Conservation (phyloP, 441 rosid genomes). For the Codiaeum variegatum region DNA sequence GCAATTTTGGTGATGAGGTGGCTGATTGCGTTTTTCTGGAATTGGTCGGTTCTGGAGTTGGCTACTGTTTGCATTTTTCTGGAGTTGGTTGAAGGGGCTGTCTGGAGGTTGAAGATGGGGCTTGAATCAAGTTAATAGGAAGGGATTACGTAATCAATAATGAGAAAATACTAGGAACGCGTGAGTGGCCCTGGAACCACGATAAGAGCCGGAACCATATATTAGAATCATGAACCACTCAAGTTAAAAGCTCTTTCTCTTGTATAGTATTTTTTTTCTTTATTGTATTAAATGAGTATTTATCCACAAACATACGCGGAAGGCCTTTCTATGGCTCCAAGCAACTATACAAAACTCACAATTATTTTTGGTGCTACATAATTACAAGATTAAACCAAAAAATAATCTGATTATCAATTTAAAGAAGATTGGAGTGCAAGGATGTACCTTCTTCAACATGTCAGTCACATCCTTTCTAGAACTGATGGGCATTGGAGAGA, state of each 20-base stretch:
- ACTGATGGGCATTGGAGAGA: slow-evolving; percentile 32
- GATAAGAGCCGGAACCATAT: too few relatives aligned
- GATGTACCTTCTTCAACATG: slow-evolving; percentile 23
- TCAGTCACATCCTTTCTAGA: slow-evolving; percentile 31
- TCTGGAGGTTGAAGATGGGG: too few relatives aligned
- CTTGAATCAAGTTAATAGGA: too few relatives aligned
- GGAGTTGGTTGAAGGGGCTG: too few relatives aligned
- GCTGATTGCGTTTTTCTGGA: too few relatives aligned
- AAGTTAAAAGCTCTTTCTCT: background rate
- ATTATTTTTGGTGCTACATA: background rate
- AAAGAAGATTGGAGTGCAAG: background rate
- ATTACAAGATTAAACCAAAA: slow-evolving; percentile 7
- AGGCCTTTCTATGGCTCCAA: background rate
- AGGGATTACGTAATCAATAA: too few relatives aligned
- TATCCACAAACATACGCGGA: slow-evolving; percentile 6
- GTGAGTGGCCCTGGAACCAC: too few relatives aligned
- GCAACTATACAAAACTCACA: background rate
- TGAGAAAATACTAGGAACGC: too few relatives aligned
- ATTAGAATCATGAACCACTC: too few relatives aligned
- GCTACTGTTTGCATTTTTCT: too few relatives aligned
- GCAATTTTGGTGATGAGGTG: too few relatives aligned
- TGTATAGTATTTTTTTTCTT: background rate
- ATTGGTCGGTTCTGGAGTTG: too few relatives aligned
- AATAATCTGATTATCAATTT: background rate
- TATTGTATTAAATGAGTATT: background rate